A percentile compares a stretch with the other conserved stretches of the same genome.
Evolutionary conservation across 2,329 filamentous ascomycete species (phyloP).

Genomic region (Trichophaea hybrida): DNA sequence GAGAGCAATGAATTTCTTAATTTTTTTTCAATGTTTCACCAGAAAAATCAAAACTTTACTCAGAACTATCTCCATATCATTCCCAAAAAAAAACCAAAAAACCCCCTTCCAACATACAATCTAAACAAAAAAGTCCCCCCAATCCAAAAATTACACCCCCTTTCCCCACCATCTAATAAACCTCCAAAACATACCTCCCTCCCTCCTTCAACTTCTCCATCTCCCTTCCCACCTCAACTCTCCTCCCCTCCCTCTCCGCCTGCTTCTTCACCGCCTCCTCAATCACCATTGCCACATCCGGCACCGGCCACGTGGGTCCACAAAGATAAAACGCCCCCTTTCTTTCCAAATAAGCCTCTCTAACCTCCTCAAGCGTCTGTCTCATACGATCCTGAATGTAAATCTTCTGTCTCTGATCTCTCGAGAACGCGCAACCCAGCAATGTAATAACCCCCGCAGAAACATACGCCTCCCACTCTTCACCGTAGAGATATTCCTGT

Average conservation of each 20-base stretch:
- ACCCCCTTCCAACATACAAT: no score
- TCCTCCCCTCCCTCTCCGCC: constrained; percentile 55
- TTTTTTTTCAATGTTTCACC: no score
- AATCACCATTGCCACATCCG: constrained; percentile 84
- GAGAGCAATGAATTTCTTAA: no score
- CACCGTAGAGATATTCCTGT: constrained; percentile 96
- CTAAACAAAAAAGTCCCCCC: no score
- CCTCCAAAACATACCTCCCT: constrained; percentile 85
- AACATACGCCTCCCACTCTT: constrained; percentile 98
- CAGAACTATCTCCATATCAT: no score
- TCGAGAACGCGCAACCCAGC: constrained; percentile 83
- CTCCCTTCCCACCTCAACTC: constrained; percentile 73
- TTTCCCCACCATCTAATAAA: constrained; percentile 42
- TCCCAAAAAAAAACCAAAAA: no score
- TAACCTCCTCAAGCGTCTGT: constrained; percentile 66
- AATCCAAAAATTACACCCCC: no score
- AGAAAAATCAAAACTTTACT: no score
- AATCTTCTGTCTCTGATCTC: constrained; percentile 95
- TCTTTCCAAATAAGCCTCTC: constrained; percentile 62
- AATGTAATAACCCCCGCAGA: constrained; percentile 91
- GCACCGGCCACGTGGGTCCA: constrained; percentile 95
- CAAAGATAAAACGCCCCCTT: constrained; percentile 94
- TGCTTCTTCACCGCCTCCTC: constrained; percentile 79
- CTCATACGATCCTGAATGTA: constrained; percentile 99
- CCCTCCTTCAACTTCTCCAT: constrained; percentile 97